Base-by-base conservation (phyloP, 768 basidiomycete genomes). In the Suillus lakei region DNA sequence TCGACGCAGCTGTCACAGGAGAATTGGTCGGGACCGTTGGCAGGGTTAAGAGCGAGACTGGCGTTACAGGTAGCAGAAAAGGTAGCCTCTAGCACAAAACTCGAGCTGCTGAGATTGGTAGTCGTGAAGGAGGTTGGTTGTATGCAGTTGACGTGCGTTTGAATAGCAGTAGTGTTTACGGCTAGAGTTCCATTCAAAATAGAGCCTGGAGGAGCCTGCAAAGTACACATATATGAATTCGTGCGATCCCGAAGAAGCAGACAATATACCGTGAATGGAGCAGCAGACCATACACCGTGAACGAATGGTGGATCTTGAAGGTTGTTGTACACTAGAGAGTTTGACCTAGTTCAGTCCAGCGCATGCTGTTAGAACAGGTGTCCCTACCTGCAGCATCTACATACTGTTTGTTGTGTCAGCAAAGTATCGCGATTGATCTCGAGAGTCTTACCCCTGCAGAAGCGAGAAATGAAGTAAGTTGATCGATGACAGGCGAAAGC, bases 251-350 rank as follows among this genome's bases (percentile, higher is more conserved):
- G 8, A 38, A 39, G 18, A 18, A 12, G 26, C 5, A 5, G 39
- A 44, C 36, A 38, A 65, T 79, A 50, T 65, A 87, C 89, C 32
- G 73, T 66, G 65, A 90, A 89, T 66, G 83, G 73, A 1, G 84
- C 83, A 28, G 82, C 82, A 8, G 89, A 80, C 89, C 89, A 91
- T 1, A 72, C 77, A 0, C 71, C 72, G 8, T 68, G 58, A 26
- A 90, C 77, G 69, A 89, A 91, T 9, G 88, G 85, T 1, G 90
- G 90, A 64, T 89, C 86, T 6, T 77, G 70, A 7, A 90, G 72
- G 21, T 73, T 69, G 67, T 85, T 66, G 48, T 78, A 77, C 12
- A 76, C 76, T 77, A 15, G 46, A 30, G 30, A 28, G 6, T 36
- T 60, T 70, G 34, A 68, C 18, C 18, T 39, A 39, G 3, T 28